Conservation (phyloP, 2,329 filamentous ascomycete genomes). For the Catunica adiposa region DNA sequence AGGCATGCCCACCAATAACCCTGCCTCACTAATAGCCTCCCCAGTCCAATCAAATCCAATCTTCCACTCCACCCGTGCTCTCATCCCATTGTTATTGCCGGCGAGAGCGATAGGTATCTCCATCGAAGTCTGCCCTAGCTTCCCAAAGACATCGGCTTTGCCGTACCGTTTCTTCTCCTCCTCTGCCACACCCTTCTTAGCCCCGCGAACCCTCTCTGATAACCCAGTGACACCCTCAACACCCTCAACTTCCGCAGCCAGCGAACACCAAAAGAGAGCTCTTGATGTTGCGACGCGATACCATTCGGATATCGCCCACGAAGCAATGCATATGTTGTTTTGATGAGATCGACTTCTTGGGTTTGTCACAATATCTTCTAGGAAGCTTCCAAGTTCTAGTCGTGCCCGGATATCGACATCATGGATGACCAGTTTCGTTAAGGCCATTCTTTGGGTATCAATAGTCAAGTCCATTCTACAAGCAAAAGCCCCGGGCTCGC, state of each 20-base stretch:
- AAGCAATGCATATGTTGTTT: slow-evolving; percentile 41
- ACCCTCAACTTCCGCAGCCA: slow-evolving; percentile 32
- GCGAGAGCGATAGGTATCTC: slow-evolving; percentile 18
- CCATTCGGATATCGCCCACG: slow-evolving; percentile 56
- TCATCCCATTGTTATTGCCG: slow-evolving; percentile 20
- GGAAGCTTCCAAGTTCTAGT: slow-evolving; percentile 32
- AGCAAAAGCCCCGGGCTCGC: slow-evolving; percentile 32
- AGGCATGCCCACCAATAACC: slow-evolving; percentile 39
- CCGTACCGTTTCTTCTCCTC: neutral
- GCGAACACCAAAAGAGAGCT: slow-evolving; percentile 43
- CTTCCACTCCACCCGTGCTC: slow-evolving; percentile 36
- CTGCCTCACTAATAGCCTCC: slow-evolving; percentile 45
- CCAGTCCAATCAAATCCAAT: slow-evolving; percentile 58
- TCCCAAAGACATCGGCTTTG: slow-evolving; percentile 6
- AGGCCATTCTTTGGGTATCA: slow-evolving; percentile 32
- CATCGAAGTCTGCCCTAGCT: slow-evolving; percentile 17
- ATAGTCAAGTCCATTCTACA: slow-evolving; percentile 42
- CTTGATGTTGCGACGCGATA: slow-evolving; percentile 42
- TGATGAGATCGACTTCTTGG: slow-evolving; percentile 27
- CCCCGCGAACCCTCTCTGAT: slow-evolving; percentile 21
- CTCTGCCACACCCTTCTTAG: slow-evolving; percentile 16
- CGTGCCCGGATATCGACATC: slow-evolving; percentile 41
- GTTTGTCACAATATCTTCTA: neutral
- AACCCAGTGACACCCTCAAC: neutral
- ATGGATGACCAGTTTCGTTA: slow-evolving; percentile 37